Percentiles rank a stretch among this genome's conserved stretches.
Conservation (phyloP, 2,329 filamentous ascomycete genomes). For the Uncinocarpus reesii region DNA sequence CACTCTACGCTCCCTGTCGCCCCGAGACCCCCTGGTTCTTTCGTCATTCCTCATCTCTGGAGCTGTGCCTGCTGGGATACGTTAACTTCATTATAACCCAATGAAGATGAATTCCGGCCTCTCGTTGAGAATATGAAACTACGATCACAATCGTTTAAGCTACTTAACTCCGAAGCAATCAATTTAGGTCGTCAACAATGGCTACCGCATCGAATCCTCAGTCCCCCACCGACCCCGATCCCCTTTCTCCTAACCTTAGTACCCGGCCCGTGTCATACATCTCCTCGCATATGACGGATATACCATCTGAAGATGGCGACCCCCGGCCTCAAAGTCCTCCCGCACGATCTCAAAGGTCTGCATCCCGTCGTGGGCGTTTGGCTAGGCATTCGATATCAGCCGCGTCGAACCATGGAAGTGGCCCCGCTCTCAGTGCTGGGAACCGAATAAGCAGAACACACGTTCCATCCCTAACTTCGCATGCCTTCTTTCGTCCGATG, state of each 20-base stretch:
- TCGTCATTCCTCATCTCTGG: not conserved
- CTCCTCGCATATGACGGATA: constrained; percentile 62
- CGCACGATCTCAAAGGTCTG: constrained; percentile 29
- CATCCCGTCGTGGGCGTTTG: constrained; percentile 23
- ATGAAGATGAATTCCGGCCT: no score
- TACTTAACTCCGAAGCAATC: not conserved
- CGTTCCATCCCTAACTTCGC: constrained; percentile 76
- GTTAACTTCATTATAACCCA: no score
- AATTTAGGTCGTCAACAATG: constrained; percentile 3
- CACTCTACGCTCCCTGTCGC: no score
- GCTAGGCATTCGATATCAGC: constrained; percentile 15
- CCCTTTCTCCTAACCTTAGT: constrained; percentile 1
- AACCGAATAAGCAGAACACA: constrained; percentile 72
- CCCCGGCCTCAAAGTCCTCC: constrained; percentile 37
- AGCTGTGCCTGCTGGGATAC: not conserved
- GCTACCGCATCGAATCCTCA: constrained; percentile 5
- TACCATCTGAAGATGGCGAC: constrained; percentile 44
- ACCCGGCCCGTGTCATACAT: constrained; percentile 40
- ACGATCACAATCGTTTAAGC: not conserved
- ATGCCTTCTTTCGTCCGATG: constrained; percentile 93
- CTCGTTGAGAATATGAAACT: constrained; percentile 3
- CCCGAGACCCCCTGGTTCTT: no score
- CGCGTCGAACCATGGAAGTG: constrained; percentile 1
- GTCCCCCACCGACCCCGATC: constrained; percentile 5
- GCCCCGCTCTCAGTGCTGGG: constrained; percentile 45